These are phyloP conservation scores for Claviceps maximensis DNA, from an alignment of 2,329 filamentous ascomycete genomes.

Conservation along the genomic window DNA sequence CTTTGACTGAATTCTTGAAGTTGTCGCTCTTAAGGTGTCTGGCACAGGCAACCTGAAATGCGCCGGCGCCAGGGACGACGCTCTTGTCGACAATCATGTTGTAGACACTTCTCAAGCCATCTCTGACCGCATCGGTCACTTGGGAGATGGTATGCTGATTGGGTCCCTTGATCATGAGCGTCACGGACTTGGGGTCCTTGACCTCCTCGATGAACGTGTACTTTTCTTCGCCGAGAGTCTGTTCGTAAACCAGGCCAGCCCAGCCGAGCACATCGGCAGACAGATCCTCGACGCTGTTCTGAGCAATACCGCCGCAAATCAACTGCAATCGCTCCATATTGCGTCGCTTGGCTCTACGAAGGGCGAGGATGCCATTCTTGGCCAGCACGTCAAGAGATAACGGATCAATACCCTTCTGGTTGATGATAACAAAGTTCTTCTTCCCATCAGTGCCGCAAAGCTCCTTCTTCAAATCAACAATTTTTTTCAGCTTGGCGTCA, in stretches of 20 bases:
- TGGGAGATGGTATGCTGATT: conserved; percentile 95
- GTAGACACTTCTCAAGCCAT: conserved; percentile 91
- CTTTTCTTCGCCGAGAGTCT: conserved; percentile 96
- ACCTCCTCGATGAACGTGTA: conserved; percentile 98
- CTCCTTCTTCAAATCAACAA: conserved; percentile 95
- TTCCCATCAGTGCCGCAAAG: conserved; percentile 86
- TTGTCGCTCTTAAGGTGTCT: conserved; percentile 74
- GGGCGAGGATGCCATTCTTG: conserved; percentile 94
- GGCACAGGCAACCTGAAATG: conserved; percentile 91
- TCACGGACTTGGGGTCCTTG: conserved; percentile 97
- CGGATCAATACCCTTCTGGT: conserved; percentile 98
- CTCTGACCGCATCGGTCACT: conserved; percentile 89
- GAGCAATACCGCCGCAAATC: conserved; percentile 77
- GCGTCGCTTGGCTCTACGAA: conserved; percentile 87
- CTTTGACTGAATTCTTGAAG: conserved; percentile 85
- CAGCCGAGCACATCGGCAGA: conserved; percentile 81
- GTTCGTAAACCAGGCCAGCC: conserved; percentile 94
- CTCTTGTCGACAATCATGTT: conserved; percentile 99
- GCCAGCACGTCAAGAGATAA: conserved; percentile 89
- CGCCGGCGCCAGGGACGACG: conserved; percentile 86
- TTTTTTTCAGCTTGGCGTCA: conserved; percentile 92
- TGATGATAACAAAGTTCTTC: conserved; percentile 95
- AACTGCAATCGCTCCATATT: conserved; percentile 99
- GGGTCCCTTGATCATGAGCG: conserved; percentile 92
- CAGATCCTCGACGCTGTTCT: conserved; percentile 94